Evolutionary conservation across 2,329 filamentous ascomycete species (phyloP).

Genomic region (Plectosphaerella sp.): DNA sequence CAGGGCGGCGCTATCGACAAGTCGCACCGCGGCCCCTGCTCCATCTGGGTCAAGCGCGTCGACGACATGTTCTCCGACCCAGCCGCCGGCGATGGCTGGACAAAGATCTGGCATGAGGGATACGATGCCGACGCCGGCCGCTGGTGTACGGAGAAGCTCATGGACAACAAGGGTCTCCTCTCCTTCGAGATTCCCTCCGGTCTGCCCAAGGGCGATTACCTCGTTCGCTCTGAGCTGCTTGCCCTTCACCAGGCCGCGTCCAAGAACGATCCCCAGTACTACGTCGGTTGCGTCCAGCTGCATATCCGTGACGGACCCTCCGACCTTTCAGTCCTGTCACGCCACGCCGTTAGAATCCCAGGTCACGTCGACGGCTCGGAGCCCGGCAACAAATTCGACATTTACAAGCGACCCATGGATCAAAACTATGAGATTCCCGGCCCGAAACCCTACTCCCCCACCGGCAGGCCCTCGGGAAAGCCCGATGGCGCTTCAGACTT

Average conservation of each 20-base stretch:
- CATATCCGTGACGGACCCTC: conserved; percentile 49
- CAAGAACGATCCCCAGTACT: conserved; percentile 64
- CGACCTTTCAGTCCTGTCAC: conserved; percentile 39
- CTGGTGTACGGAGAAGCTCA: conserved; percentile 70
- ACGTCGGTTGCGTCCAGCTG: conserved; percentile 67
- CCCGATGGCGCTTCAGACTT: conserved; percentile 7
- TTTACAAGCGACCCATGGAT: conserved; percentile 48
- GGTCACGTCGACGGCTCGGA: conserved; percentile 55
- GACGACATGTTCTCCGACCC: conserved; percentile 45
- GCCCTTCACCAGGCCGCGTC: conserved; percentile 59
- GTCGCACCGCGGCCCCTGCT: conserved; percentile 64
- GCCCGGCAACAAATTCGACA: conserved; percentile 57
- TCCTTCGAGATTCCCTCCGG: conserved; percentile 57
- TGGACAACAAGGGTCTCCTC: conserved; percentile 58
- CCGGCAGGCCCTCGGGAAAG: conserved; percentile 6
- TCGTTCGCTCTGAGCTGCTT: conserved; percentile 67
- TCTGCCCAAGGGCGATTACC: conserved; percentile 62
- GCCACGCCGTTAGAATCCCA: conserved; percentile 58
- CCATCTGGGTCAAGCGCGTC: conserved; percentile 71
- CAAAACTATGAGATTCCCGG: conserved; percentile 57
- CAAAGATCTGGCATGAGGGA: conserved; percentile 71
- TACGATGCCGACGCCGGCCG: conserved; percentile 50
- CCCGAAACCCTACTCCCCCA: conserved; percentile 46
- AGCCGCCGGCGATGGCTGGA: conserved; percentile 65
- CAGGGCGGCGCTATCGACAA: conserved; percentile 52